These are phyloP conservation scores for Candida pseudoglaebosa DNA, from an alignment of 805 yeast genomes.

Conservation along the genomic window DNA sequence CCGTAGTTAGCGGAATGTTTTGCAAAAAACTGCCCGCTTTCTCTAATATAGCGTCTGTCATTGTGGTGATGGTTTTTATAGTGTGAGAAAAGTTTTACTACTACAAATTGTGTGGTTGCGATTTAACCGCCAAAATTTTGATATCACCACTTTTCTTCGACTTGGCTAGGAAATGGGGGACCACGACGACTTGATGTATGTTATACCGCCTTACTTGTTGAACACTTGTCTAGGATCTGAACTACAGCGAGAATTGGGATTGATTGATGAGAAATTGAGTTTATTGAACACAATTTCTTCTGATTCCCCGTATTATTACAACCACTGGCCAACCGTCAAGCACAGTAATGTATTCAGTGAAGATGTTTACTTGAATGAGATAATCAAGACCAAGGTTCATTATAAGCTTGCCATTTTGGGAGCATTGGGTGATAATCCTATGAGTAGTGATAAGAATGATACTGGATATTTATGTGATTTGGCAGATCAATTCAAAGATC, in stretches of 20 bases:
- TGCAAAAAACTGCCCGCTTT: constrained; percentile 42
- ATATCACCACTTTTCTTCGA: too few relatives aligned
- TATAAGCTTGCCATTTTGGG: constrained; percentile 35
- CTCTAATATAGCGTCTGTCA: constrained; percentile 53
- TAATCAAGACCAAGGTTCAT: constrained; percentile 29
- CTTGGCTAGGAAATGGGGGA: too few relatives aligned
- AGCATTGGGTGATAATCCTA: constrained; percentile 31
- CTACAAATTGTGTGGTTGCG: background rate
- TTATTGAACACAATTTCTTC: constrained; percentile 23
- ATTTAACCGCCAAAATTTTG: background rate
- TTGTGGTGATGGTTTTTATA: too few relatives aligned
- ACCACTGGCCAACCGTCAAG: background rate
- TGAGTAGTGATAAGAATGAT: constrained; percentile 15
- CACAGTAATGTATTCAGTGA: constrained; percentile 18
- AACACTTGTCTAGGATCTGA: constrained; percentile 33
- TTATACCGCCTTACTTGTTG: constrained; percentile 42
- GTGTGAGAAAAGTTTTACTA: background rate
- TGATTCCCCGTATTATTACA: constrained; percentile 21
- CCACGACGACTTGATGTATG: constrained; percentile 17
- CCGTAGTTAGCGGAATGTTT: constrained; percentile 46
- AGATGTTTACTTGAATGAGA: constrained; percentile 27
- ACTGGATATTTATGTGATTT: constrained; percentile 29
- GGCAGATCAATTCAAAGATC: constrained; percentile 26
- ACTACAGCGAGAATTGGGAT: constrained; percentile 22
- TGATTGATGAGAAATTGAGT: constrained; percentile 22